phyloP scores from a whole-genome alignment of 371 early-diverging fungal genomes.

The Dentiscutata heterogama region DNA sequence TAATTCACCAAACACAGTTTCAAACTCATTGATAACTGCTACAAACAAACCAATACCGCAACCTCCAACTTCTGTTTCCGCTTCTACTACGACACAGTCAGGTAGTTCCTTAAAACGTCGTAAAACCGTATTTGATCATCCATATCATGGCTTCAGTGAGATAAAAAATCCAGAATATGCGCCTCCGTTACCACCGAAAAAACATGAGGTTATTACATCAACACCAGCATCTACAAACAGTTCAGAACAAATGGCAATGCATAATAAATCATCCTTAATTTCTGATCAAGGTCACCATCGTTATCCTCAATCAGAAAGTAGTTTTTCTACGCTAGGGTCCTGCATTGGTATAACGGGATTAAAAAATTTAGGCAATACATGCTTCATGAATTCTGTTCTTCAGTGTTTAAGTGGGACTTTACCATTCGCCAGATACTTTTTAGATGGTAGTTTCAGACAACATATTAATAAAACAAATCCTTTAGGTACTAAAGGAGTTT shows the following conservation, averaged over 20 bases:
- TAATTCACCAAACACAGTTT: neutral
- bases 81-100: neutral
- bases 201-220: conserved; percentile 46
- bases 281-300: neutral
- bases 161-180: conserved; percentile 35
- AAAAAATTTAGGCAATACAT: conserved; percentile 97
- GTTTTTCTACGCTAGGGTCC: conserved; percentile 59
- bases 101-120: conserved; percentile 53
- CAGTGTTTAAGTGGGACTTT: conserved; percentile 93
- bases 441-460: conserved; percentile 74
- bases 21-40: neutral
- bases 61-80: conserved; percentile 21
- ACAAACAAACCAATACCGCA: conserved; percentile 36
- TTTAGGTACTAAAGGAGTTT: conserved; percentile 82
- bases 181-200: conserved; percentile 46
- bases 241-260: no score
- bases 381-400: conserved; percentile 97
- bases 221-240: no score
- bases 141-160: conserved; percentile 65
- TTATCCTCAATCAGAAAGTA: conserved; percentile 45
- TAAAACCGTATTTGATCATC: conserved; percentile 70
- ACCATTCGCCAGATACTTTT: conserved; percentile 87
- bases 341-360: conserved; percentile 84
- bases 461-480: conserved; percentile 82
- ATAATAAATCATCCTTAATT: neutral